Base-by-base conservation (phyloP, 495 filamentous ascomycete species). In the Cudoniella acicularis region DNA sequence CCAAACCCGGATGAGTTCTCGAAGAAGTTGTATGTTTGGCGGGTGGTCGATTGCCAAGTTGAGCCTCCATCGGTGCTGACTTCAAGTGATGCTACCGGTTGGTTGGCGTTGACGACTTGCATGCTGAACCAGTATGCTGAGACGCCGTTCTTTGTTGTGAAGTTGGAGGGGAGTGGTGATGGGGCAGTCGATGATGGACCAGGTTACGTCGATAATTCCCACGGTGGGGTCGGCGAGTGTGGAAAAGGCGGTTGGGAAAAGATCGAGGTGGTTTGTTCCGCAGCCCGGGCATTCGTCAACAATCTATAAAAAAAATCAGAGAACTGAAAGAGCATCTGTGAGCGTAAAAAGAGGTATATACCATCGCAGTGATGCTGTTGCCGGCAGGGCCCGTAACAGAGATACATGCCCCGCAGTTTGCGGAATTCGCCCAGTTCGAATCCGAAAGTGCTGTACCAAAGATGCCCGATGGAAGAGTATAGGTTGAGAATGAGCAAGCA, bases 311-410 rank as follows among this genome's bases (percentile, higher is more conserved):
- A 10, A 49, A 3, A 52, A 46, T 20, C 62, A 52, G 50, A 20
- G 23, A 51, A 41, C 20, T 54, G 48, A 27, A n/a, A n/a, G n/a
- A n/a, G n/a, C n/a, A 4, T 25, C 8, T 16, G 9, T 16, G 41
- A 48, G 17, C 45, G 42, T 22, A 52, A 0, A 13, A 22, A 40
- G 30, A 13, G 50, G 27, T n/a, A 49, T n/a, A 18, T 70, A 84
- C 82, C 82, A 86, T 85, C n/a, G 78, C 83, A 30, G 75, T 85
- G 64, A 85, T 76, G n/a, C 71, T 70, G 61, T 82, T 84, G 10
- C 82, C 82, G 23, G 59, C 67, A 0, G 80, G 79, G 1, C 77
- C 77, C 9, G 75, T 83, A 13, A 86, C 79, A 9, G 71, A 62
- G n/a, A 85, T 69, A 59, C 83, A 85, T 10, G 73, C 68, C n/a